These are phyloP conservation scores for Pestalotiopsis sp. DNA, from an alignment of 2,329 filamentous ascomycete species.

Conservation along the genomic window DNA sequence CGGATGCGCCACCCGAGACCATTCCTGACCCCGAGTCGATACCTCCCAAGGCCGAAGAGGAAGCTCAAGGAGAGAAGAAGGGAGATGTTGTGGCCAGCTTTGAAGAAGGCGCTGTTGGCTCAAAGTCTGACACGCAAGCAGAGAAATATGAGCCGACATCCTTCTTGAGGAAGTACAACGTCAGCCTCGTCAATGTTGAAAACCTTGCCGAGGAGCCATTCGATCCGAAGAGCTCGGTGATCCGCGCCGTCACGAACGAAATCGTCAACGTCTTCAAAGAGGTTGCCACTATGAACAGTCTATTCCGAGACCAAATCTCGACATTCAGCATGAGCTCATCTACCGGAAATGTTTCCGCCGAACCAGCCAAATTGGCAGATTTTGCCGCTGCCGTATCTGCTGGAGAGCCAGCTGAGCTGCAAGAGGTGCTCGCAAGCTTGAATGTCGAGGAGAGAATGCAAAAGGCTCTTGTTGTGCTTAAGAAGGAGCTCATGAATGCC, in stretches of 20 bases:
- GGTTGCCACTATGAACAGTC: conserved; percentile 87
- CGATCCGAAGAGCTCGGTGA: conserved; percentile 86
- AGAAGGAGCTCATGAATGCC: conserved; percentile 98
- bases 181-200: conserved; percentile 93
- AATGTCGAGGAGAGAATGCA: conserved; percentile 91
- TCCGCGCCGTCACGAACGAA: conserved; percentile 91
- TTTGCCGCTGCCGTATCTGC: conserved; percentile 97
- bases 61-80: conserved; percentile 65
- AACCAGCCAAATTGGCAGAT: conserved; percentile 92
- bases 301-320: conserved; percentile 96
- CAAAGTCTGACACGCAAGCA: conserved; percentile 50
- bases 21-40: conserved; percentile 65
- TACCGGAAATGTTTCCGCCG: conserved; percentile 90
- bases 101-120: conserved; percentile 75
- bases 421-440: conserved; percentile 85
- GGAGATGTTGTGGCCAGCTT: conserved; percentile 97
- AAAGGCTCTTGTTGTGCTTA: conserved; percentile 88
- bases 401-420: conserved; percentile 87
- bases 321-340: conserved; percentile 96
- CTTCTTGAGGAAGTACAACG: conserved; percentile 87
- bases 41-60: conserved; percentile 57
- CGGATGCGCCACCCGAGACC: conserved; percentile 48
- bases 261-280: conserved; percentile 99
- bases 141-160: conserved; percentile 82
- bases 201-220: conserved; percentile 88